phyloP scores from a whole-genome alignment of 129 eudicot species.

The Pseudognaphalium luteoalbum region DNA sequence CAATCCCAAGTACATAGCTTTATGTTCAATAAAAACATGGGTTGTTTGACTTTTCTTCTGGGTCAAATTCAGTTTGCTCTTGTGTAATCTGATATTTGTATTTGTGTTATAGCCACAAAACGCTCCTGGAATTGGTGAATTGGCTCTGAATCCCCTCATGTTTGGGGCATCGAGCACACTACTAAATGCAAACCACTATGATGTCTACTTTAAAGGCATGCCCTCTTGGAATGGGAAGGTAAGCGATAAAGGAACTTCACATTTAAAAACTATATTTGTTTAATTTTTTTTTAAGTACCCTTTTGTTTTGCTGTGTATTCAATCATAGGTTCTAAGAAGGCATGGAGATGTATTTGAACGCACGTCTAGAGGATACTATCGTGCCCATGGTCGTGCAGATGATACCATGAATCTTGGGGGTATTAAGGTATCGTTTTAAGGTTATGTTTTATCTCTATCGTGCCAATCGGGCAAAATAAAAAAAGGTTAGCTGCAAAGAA shows the following conservation, averaged over 20 bases:
- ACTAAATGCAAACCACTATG: conserved; percentile 80
- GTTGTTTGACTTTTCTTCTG: not conserved
- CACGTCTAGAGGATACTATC: conserved; percentile 73
- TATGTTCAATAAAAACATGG: conserved; percentile 12
- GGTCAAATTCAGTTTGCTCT: not conserved
- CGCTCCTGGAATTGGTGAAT: conserved; percentile 71
- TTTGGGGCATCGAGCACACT: conserved; percentile 89
- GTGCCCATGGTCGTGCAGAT: conserved; percentile 98
- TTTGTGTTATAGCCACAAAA: conserved; percentile 53
- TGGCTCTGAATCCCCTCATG: conserved; percentile 84
- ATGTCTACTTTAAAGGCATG: conserved; percentile 86
- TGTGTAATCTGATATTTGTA: not conserved
- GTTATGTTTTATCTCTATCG: not conserved
- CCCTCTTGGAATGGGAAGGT: conserved; percentile 91
- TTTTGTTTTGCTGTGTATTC: not conserved
- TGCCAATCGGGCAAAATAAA: not conserved
- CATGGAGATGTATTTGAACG: conserved; percentile 93
- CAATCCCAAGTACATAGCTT: conserved; percentile 7
- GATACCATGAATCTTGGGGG: conserved; percentile 99
- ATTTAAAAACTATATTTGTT: not conserved
- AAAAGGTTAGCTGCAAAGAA: not conserved
- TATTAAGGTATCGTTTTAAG: conserved; percentile 59
- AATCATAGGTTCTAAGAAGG: conserved; percentile 70
- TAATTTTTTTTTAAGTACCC: not conserved
- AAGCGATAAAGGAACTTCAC: not conserved